These are phyloP conservation scores for Cytospora leucostoma DNA, from an alignment of 2,329 filamentous ascomycete genomes.

Conservation along the genomic window DNA sequence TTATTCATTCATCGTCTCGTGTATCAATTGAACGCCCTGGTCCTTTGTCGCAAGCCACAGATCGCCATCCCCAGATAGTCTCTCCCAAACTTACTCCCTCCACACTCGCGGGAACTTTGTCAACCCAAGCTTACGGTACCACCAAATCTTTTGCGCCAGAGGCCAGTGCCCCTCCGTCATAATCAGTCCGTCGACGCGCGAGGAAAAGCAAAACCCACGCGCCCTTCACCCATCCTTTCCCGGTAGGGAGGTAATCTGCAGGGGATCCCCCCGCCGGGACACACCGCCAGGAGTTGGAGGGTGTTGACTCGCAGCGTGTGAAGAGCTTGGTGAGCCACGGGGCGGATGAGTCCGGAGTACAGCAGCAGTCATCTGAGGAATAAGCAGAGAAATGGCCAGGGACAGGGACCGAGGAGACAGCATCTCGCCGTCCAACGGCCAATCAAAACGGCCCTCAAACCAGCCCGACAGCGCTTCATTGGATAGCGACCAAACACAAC, in stretches of 20 bases:
- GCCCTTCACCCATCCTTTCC: conserved; percentile 7
- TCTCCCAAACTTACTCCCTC: neutral
- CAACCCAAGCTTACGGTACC: neutral
- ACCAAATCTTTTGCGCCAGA: neutral
- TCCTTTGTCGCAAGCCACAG: neutral
- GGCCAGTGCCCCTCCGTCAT: conserved; percentile 1
- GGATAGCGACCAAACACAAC: conserved; percentile 38
- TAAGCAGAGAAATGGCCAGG: conserved; percentile 35
- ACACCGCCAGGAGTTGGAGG: conserved; percentile 10
- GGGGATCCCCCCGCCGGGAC: conserved; percentile 12
- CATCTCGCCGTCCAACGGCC: conserved; percentile 46
- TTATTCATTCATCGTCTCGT: conserved; percentile 15
- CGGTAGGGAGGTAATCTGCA: conserved; percentile 11
- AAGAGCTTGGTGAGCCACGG: neutral
- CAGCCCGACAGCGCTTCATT: conserved; percentile 42
- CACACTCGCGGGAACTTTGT: neutral
- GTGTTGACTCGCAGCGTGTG: conserved; percentile 3
- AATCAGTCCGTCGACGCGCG: conserved; percentile 14
- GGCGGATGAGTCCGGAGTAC: neutral
- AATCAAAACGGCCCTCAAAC: conserved; percentile 56
- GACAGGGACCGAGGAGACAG: conserved; percentile 51
- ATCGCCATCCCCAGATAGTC: neutral
- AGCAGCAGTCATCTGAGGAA: conserved; percentile 19
- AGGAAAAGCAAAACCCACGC: conserved; percentile 15
- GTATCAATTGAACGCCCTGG: conserved; percentile 9